A percentile compares a stretch with the other conserved stretches of the same genome.
phyloP scores from a whole-genome alignment of 2,329 filamentous ascomycete species.

The Nigrospora osmanthi region DNA sequence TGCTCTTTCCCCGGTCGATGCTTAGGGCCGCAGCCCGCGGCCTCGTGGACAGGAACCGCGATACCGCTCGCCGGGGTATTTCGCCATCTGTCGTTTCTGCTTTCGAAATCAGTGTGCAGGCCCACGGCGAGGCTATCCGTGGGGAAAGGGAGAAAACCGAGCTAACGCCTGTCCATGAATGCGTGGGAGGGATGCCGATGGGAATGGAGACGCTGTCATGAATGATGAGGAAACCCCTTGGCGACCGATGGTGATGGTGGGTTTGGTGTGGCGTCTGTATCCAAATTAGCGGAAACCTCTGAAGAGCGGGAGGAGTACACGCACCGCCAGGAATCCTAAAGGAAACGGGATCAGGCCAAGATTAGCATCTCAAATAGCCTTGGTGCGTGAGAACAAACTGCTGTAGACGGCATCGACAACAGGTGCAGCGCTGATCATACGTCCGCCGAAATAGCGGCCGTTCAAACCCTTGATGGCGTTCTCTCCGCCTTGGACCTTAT shows the following conservation, averaged over 20 bases:
- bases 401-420: conserved; percentile 99
- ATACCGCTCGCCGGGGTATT: no score
- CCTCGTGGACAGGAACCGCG: no score
- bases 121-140: conserved; percentile 1
- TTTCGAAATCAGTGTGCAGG: conserved; percentile 3
- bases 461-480: conserved; percentile 98
- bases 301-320: not conserved
- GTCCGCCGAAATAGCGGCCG: conserved; percentile 88
- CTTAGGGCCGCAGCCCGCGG: no score
- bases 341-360: conserved; percentile 32
- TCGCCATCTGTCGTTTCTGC: not conserved
- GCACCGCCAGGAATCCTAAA: conserved; percentile 36
- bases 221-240: no score
- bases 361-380: conserved; percentile 67
- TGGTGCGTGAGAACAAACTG: conserved; percentile 84
- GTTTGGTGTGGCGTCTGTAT: no score
- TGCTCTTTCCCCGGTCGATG: no score
- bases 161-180: conserved; percentile 3
- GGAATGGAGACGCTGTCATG: not conserved
- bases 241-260: no score
- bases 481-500: conserved; percentile 87
- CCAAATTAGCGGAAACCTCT: not conserved
- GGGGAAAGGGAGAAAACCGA: conserved; percentile 1
- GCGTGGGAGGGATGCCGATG: not conserved
- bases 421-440: conserved; percentile 87